Evolutionary conservation across 1,284 basidiomycete species (phyloP).

Genomic region (Microbotryum violaceum): DNA sequence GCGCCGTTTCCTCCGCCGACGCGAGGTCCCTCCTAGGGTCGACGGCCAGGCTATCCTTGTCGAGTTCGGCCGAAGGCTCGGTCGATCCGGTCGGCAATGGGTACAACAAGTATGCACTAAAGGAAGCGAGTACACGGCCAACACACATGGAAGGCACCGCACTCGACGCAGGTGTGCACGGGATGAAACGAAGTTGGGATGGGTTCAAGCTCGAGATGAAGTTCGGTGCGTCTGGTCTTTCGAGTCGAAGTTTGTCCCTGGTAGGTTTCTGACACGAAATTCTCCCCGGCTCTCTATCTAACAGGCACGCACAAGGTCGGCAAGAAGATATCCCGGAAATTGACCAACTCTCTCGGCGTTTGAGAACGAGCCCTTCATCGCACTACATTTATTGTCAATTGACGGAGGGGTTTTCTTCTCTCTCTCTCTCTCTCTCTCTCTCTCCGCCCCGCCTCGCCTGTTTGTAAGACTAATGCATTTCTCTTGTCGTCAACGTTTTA

Average conservation of each 20-base stretch:
- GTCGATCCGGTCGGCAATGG: conserved; percentile 11
- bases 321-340: conserved; percentile 18
- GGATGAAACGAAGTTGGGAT: conserved; percentile 28
- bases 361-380: too few species aligned
- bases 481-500: too few species aligned
- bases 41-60: conserved; percentile 13
- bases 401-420: too few species aligned
- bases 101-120: conserved; percentile 25
- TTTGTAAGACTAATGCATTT: too few species aligned
- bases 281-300: too few species aligned
- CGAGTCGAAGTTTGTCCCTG: too few species aligned
- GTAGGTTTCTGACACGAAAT: too few species aligned
- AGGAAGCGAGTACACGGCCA: conserved; percentile 8
- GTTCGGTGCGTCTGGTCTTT: conserved; percentile 8
- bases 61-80: neutral
- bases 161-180: conserved; percentile 29
- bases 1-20: conserved; percentile 5
- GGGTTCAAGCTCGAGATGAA: conserved; percentile 30
- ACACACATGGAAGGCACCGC: conserved; percentile 19
- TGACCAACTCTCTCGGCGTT: conserved; percentile 7
- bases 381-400: too few species aligned
- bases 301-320: conserved; percentile 17
- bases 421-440: too few species aligned
- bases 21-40: conserved; percentile 20
- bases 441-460: too few species aligned